Evolutionary conservation across 371 early-diverging fungal species (phyloP).

Genomic region (Syncephalastrum contaminatum): DNA sequence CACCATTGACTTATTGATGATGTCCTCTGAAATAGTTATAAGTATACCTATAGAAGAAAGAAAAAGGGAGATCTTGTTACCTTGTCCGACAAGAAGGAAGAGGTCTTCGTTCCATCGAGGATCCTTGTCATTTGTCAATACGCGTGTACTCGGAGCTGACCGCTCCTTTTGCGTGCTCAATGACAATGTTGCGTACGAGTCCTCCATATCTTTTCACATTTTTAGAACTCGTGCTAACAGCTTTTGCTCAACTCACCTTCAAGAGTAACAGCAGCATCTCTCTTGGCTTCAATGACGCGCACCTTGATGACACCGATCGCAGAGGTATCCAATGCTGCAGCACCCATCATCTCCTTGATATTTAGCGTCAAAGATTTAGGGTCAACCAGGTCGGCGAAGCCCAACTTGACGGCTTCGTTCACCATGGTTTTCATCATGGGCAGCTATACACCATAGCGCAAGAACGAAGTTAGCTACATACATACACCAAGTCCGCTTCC

Average conservation of each 20-base stretch:
- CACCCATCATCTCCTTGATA: constrained; percentile 22
- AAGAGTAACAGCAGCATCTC: constrained; percentile 4
- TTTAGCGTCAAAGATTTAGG: constrained; percentile 34
- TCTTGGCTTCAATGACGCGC: constrained; percentile 19
- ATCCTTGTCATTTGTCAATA: constrained; percentile 28
- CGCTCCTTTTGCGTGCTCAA: constrained; percentile 15
- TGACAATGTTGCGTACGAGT: constrained; percentile 27
- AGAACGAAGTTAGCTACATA: no score
- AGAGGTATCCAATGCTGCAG: constrained; percentile 20
- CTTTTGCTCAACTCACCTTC: neutral
- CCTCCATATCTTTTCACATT: constrained; percentile 22
- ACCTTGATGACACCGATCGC: constrained; percentile 36
- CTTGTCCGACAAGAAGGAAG: constrained; percentile 22
- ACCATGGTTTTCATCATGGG: constrained; percentile 31
- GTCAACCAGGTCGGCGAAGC: constrained; percentile 28
- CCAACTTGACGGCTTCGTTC: constrained; percentile 32
- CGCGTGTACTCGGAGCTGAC: constrained; percentile 25
- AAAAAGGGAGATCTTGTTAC: constrained; percentile 12
- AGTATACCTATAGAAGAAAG: neutral
- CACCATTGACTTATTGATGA: constrained; percentile 19
- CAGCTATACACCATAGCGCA: constrained; percentile 10
- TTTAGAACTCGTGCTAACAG: neutral
- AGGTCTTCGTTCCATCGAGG: constrained; percentile 36
- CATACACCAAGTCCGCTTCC: no score
- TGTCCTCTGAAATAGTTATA: constrained; percentile 20